phyloP scores from a whole-genome alignment of 2,329 filamentous ascomycete species.

The Ascocoryne sarcoides region DNA sequence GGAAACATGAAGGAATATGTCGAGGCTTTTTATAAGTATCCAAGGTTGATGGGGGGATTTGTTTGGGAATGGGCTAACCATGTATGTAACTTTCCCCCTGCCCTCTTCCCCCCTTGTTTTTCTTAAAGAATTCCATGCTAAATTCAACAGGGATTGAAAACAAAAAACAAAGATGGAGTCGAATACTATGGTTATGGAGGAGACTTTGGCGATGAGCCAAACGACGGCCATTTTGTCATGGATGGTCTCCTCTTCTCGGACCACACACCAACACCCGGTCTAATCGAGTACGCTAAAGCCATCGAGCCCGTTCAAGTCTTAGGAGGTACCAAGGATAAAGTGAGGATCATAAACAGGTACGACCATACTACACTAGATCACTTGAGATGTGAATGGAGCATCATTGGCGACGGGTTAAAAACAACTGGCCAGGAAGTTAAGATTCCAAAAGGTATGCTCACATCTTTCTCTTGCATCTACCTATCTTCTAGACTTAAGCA shows the following conservation, averaged over 20 bases:
- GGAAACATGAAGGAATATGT: constrained; percentile 48
- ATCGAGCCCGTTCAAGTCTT: constrained; percentile 33
- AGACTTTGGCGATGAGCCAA: constrained; percentile 36
- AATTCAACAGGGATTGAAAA: constrained; percentile 30
- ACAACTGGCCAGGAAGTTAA: constrained; percentile 25
- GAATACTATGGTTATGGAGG: constrained; percentile 37
- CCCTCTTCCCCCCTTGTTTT: too few relatives aligned
- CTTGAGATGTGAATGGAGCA: constrained; percentile 35
- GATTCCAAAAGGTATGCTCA: constrained; percentile 34
- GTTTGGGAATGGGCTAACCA: constrained; percentile 41
- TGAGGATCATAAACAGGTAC: constrained; percentile 36
- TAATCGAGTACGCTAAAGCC: constrained; percentile 34
- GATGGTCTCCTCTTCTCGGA: constrained; percentile 34
- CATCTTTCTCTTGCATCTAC: too few relatives aligned
- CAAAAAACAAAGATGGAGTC: constrained; percentile 25
- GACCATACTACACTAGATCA: constrained; percentile 45
- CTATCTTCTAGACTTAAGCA: too few relatives aligned
- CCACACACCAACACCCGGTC: constrained; percentile 34
- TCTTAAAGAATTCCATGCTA: constrained; percentile 1
- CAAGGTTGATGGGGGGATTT: constrained; percentile 44
- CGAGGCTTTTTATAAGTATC: constrained; percentile 43
- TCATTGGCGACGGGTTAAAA: constrained; percentile 21
- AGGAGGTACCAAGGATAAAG: constrained; percentile 6
- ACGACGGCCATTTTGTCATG: constrained; percentile 36
- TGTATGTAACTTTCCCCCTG: too few relatives aligned